Base-by-base conservation (phyloP, 148 eudicot genomes). In the Vaccinium vitisidaea region DNA sequence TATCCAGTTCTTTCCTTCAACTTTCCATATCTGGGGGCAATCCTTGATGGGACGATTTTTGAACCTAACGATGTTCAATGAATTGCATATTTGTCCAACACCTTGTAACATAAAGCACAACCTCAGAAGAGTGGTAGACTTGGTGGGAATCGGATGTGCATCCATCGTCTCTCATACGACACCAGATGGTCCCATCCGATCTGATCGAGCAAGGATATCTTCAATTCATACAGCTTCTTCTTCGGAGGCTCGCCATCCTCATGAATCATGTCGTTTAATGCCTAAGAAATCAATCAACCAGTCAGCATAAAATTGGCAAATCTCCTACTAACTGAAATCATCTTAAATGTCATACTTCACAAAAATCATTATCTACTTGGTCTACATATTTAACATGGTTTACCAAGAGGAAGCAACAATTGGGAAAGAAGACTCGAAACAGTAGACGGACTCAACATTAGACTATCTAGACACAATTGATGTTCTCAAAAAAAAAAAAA, bases 161-260 rank as follows among this genome's bases (percentile, higher is more conserved):
- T 90, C 98, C 99, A 97, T 83, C 86, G 94, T 83, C 87, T 90
- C 90, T 95, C 98, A 49, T 93, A 93, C 19, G 88, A 71, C 85
- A 95, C 97, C 75, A 93, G 87, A 82, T 97, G 99, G 79, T 73
- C 77, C 99, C 99, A 97, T 78, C 98, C 99, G 10, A 94, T 90
- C 83, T 92, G 90, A 36, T 92, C 90, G 74, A 97, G 89, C 90
- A 97, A 80, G 25, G 95, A 93, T 46, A 97, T 89, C 88, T 90
- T 95, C 55, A 94, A 85, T 76, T 97, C 98, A 56, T 94, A 93
- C 36, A 95, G 78, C 80, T 94, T 97, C 93, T 92, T 97, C 89
- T 91, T 97, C 1, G 95, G 91, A 55, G 97, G 90, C 14, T 89
- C 94, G 52, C 90, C 88, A 46, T 91, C 96, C 78, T 90, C 94